phyloP scores from a whole-genome alignment of 805 yeast genomes.

The Saccharomycodes ludwigii region DNA sequence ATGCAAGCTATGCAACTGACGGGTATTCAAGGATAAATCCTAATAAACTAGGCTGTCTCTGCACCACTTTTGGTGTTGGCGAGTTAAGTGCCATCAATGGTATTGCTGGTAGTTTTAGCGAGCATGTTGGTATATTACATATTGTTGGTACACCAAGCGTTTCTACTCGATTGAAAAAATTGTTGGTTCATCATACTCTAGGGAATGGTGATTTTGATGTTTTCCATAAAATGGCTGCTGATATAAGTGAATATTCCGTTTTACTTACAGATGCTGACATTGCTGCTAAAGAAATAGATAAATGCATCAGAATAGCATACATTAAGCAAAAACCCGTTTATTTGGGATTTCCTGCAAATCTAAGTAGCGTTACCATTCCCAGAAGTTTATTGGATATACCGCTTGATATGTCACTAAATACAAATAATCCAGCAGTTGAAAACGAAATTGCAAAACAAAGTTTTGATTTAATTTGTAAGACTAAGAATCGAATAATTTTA shows the following conservation, averaged over 20 bases:
- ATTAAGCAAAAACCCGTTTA: constrained; percentile 59
- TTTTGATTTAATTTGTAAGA: constrained; percentile 31
- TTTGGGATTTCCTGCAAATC: constrained; percentile 53
- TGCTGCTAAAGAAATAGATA: constrained; percentile 39
- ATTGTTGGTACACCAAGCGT: constrained; percentile 71
- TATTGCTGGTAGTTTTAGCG: constrained; percentile 71
- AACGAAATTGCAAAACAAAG: constrained; percentile 25
- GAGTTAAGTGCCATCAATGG: constrained; percentile 81
- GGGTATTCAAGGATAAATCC: constrained; percentile 56
- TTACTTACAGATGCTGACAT: constrained; percentile 40
- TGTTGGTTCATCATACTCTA: constrained; percentile 20
- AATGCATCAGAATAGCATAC: constrained; percentile 31
- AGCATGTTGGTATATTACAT: constrained; percentile 69
- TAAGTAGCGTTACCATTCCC: constrained; percentile 32
- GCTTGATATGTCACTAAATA: constrained; percentile 15
- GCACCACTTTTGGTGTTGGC: constrained; percentile 77
- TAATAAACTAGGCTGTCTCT: constrained; percentile 23
- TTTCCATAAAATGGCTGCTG: constrained; percentile 36
- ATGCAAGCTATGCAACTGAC: constrained; percentile 84
- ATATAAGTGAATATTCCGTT: constrained; percentile 41
- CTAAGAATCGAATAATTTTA: constrained; percentile 45
- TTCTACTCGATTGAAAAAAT: constrained; percentile 23
- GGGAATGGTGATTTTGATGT: constrained; percentile 33
- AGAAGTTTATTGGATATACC: constrained; percentile 25
- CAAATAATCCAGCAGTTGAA: constrained; percentile 18